Base-by-base conservation (phyloP, 257 asterid genomes). In the Solanum lycopersicoides region DNA sequence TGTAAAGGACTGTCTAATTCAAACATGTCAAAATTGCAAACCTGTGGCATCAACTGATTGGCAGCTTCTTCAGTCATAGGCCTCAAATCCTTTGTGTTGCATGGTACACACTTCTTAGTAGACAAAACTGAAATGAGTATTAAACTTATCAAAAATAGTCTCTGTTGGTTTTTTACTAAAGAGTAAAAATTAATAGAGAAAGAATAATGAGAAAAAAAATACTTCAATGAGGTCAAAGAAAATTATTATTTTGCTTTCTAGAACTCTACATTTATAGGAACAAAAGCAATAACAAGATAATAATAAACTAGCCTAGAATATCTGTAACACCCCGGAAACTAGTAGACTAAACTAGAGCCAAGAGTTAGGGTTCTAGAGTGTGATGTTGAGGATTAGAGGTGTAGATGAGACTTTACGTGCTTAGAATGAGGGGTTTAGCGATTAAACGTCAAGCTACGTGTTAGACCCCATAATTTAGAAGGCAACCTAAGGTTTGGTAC, bases 51-150 rank as follows among this genome's bases (percentile, higher is more conserved):
- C 88, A 91, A 86, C 47, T 66, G 37, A 71, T 87, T 86, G 45
- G 92, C 93, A 74, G 90, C 91, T 87, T 83, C 91, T 86, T 89
- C 89, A 84, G 90, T 87, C 92, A 91, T 90, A 39, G 92, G 90
- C 87, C 89, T 90, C 91, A 91, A 63, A 53, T 88, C 92, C 88
- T 89, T 86, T 28, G 88, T 21, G 74, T 83, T 82, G 86, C 92
- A 90, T 69, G 93, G 89, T 37, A 90, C 91, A 83, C 99, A 97
- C 91, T 95, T 97, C 93, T 97, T 97, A 77, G 89, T 90, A 15
- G 97, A 91, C 90, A 97, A 91, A 92, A 95, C 99, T 97, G 91
- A 84, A 86, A 91, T 18, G 71, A 73, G 16, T 35, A 37, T 73
- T 34, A 44, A 71, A 71, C 44, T 71, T 34, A 18, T 71, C 79